Conservation (phyloP, 495 filamentous ascomycete species). For the Annulohypoxylon nitens region DNA sequence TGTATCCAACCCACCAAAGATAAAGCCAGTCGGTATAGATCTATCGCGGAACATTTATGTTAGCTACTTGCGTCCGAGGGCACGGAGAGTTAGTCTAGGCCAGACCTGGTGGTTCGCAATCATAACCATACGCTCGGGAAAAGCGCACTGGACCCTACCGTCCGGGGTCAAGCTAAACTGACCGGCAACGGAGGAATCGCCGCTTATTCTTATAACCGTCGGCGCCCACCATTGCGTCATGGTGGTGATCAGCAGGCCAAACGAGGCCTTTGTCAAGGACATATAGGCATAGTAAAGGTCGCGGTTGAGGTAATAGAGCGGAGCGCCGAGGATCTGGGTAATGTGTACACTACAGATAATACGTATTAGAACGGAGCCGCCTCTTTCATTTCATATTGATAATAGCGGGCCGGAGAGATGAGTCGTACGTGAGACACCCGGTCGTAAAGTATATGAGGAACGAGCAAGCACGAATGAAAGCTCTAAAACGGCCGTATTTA, state of each 20-base stretch:
- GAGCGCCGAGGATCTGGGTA: constrained; percentile 76
- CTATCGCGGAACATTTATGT: constrained; percentile 47
- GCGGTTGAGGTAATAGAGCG: constrained; percentile 76
- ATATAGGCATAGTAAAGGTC: constrained; percentile 83
- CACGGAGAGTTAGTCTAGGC: constrained; percentile 13
- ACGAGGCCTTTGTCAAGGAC: constrained; percentile 80
- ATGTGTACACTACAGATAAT: constrained; percentile 66
- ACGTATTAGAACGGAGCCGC: constrained; percentile 24
- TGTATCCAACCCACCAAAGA: constrained; percentile 88
- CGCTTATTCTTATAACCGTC: constrained; percentile 79
- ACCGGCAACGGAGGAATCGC: constrained; percentile 77
- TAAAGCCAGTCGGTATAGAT: constrained; percentile 92
- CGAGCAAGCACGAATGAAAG: constrained; percentile 72
- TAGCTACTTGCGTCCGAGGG: constrained; percentile 24
- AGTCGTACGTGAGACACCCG: constrained; percentile 62
- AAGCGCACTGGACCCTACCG: constrained; percentile 76
- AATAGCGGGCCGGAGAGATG: constrained; percentile 15
- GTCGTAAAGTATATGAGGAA: constrained; percentile 75
- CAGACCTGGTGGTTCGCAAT: constrained; percentile 86
- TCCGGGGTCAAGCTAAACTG: constrained; percentile 73
- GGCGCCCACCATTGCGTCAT: constrained; percentile 88
- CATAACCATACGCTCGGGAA: constrained; percentile 81
- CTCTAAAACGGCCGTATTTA: constrained; percentile 75
- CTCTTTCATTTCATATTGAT: background rate
- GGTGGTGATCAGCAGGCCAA: constrained; percentile 78